Conservation (phyloP, 1,284 basidiomycete genomes). For the Hemileia vastatrix region DNA sequence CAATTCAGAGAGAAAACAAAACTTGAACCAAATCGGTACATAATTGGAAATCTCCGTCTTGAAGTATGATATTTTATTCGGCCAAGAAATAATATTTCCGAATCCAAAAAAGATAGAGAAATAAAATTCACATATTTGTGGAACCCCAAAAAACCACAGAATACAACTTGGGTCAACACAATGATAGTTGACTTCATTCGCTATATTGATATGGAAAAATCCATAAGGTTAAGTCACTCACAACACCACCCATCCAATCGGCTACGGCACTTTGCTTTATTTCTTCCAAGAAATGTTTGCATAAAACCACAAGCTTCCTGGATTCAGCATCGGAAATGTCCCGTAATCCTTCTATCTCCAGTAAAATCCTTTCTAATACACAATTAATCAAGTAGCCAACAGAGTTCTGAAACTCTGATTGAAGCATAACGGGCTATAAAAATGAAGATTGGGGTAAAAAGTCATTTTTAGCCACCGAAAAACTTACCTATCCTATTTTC, state of each 20-base stretch:
- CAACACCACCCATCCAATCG: too few relatives aligned
- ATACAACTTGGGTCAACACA: background rate
- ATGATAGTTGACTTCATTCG: conserved; percentile 15
- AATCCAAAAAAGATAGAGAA: conserved; percentile 37
- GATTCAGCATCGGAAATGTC: conserved; percentile 91
- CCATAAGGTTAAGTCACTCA: conserved; percentile 45
- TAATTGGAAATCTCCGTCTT: conserved; percentile 38
- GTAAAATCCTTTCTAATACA: conserved; percentile 59
- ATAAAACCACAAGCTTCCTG: conserved; percentile 67
- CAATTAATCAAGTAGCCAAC: conserved; percentile 67
- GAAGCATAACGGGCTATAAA: conserved; percentile 38
- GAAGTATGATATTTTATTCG: background rate
- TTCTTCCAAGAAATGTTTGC: conserved; percentile 70
- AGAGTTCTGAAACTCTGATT: conserved; percentile 34
- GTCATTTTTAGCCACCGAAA: too few relatives aligned
- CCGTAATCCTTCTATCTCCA: conserved; percentile 63
- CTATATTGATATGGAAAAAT: background rate
- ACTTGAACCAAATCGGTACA: conserved; percentile 88
- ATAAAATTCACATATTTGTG: too few relatives aligned
- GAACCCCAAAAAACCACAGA: background rate
- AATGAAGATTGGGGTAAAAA: conserved; percentile 16
- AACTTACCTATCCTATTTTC: background rate
- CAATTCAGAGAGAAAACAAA: conserved; percentile 80
- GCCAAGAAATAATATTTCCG: conserved; percentile 39
- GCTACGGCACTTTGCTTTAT: too few relatives aligned